Evolutionary conservation across 306 rosid species (phyloP).

Genomic region (Fragaria vesca): DNA sequence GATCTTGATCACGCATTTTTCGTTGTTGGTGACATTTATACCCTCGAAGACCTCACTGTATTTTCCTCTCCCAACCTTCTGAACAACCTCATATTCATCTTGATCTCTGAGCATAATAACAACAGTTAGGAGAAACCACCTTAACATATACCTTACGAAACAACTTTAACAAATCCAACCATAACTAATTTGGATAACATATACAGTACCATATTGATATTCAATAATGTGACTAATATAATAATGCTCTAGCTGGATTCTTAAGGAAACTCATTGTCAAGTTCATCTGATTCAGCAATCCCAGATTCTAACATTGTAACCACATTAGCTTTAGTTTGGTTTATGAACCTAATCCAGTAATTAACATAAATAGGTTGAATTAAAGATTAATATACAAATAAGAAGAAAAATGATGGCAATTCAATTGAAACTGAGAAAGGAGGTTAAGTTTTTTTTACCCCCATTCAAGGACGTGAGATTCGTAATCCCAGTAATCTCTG

Average conservation of each 20-base stretch:
- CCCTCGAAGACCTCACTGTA: conserved; percentile 40
- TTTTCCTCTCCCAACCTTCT: conserved; percentile 38
- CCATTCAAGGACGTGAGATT: conserved; percentile 46
- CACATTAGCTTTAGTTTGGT: neutral
- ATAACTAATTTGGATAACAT: neutral
- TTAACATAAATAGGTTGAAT: neutral
- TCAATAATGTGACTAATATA: neutral
- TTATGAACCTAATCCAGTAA: neutral
- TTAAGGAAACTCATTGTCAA: neutral
- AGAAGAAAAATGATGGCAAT: neutral
- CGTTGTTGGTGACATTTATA: conserved; percentile 28
- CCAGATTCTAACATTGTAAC: neutral
- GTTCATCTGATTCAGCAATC: neutral
- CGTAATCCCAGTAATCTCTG: conserved; percentile 54
- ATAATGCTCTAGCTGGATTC: neutral
- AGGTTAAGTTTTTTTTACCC: conserved; percentile 22
- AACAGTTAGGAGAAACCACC: neutral
- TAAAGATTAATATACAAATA: neutral
- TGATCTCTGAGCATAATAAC: conserved; percentile 19
- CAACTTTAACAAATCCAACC: neutral
- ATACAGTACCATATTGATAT: neutral
- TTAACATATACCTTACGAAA: neutral
- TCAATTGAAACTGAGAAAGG: neutral
- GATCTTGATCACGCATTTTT: conserved; percentile 35
- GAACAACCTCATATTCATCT: conserved; percentile 38